Percentiles rank a stretch among this genome's conserved stretches.
phyloP scores from a whole-genome alignment of 164 flowering plant species.

The Echeveria elegans region DNA sequence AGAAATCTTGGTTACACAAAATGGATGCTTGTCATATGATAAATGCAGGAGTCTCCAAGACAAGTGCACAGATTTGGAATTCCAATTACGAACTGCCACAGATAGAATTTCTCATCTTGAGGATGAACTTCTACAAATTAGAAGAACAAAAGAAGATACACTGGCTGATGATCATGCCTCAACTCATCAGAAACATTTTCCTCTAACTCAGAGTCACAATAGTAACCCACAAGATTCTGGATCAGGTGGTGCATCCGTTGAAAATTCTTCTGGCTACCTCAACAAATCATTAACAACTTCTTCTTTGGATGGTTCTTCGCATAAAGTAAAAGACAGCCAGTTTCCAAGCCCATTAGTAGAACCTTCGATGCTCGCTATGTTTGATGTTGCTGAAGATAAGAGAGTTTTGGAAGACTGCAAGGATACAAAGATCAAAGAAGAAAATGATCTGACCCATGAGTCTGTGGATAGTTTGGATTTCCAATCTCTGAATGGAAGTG shows the following conservation, averaged over 20 bases:
- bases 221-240: not conserved
- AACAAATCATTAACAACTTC: not conserved
- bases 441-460: slow-evolving; percentile 22
- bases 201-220: not conserved
- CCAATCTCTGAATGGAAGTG: not conserved
- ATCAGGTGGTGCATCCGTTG: not conserved
- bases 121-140: slow-evolving; percentile 20
- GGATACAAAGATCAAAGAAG: slow-evolving; percentile 26
- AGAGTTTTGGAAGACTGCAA: slow-evolving; percentile 28
- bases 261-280: not conserved
- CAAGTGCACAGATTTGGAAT: slow-evolving; percentile 32
- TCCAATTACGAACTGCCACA: slow-evolving; percentile 28
- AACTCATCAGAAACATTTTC: slow-evolving; percentile 16
- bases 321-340: slow-evolving; percentile 31
- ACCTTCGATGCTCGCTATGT: slow-evolving; percentile 25
- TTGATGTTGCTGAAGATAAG: slow-evolving; percentile 33
- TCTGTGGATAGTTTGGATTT: slow-evolving; percentile 31
- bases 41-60: slow-evolving; percentile 21
- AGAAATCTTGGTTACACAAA: not conserved
- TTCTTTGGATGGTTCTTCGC: slow-evolving; percentile 12
- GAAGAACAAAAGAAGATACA: slow-evolving; percentile 17
- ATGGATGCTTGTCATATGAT: slow-evolving; percentile 7
- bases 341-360: slow-evolving; percentile 15
- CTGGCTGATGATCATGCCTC: slow-evolving; percentile 18
- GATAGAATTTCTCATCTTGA: slow-evolving; percentile 31